Base-by-base conservation (phyloP, 495 filamentous ascomycete species). In the Apodospora peruviana region DNA sequence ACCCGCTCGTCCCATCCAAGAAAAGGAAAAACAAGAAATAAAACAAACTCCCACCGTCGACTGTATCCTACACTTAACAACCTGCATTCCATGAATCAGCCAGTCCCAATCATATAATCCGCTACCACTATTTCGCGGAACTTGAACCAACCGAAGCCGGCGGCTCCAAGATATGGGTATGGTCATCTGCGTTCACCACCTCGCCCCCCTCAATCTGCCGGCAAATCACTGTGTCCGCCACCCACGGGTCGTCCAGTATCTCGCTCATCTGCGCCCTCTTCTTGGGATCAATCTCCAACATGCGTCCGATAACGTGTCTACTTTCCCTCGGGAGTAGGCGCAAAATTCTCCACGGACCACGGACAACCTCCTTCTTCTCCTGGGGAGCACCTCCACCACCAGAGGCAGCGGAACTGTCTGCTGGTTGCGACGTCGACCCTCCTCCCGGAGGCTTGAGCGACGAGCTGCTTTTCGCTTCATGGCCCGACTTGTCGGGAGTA, bases 341-440 rank as follows among this genome's bases (percentile, higher is more conserved):
- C n/a, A 98, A 77, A 48, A 98, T 77, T 34, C 93, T 82, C 86
- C 91, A 94, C 10, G 94, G 94, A 0, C 93, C 93, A 59, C 89
- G 90, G 58, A 96, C 88, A 2, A 90, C 79, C 56, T 90, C 85
- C 55, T 81, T 85, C 43, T 80, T 84, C 54, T 81, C 81, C 3
- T 62, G 74, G 7, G 71, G 70, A 10, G 61, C 57, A 9, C 49
- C 55, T n/a, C n/a, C n/a, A 3, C 62, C 74, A 4, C 71, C 71
- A 9, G 62, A 56, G 7, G 48, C 54, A 40, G 45, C 41, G 38
- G 56, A 8, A 17, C 46, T 12, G 21, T 22, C 38, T 9, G 24
- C 12, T 35, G 19, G 12, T 39, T 47, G 20, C 16, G 45, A 35
- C 1, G 50, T 10, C 10, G 58, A 34, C 50, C 49, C 35, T 50